Evolutionary conservation across 2,329 filamentous ascomycete genomes (phyloP).

Genomic region (Beauveria sp.): DNA sequence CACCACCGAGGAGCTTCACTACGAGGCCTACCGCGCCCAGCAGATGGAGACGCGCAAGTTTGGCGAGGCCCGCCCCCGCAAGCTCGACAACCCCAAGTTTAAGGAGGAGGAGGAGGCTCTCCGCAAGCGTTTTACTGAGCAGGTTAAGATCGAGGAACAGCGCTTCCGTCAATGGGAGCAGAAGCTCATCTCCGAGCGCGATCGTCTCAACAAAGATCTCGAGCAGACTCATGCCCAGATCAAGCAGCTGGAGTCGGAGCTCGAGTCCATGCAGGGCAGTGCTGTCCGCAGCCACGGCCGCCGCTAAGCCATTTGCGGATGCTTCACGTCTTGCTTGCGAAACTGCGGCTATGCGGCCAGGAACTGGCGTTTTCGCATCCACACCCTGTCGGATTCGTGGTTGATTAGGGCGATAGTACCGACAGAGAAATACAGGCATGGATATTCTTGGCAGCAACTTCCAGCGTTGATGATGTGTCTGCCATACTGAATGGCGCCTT

Average conservation of each 20-base stretch:
- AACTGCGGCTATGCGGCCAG: constrained; percentile 21
- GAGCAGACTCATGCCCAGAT: constrained; percentile 94
- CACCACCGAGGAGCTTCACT: constrained; percentile 98
- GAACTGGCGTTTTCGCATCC: constrained; percentile 18
- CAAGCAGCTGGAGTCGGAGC: constrained; percentile 84
- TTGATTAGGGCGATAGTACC: constrained; percentile 20
- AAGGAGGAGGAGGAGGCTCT: constrained; percentile 99
- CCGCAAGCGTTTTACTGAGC: constrained; percentile 98
- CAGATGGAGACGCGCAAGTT: constrained; percentile 99
- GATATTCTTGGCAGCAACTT: constrained; percentile 19
- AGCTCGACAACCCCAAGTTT: constrained; percentile 99
- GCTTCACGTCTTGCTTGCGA: constrained; percentile 13
- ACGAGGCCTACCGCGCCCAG: constrained; percentile 96
- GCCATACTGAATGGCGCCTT: background rate
- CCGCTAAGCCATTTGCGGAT: constrained; percentile 49
- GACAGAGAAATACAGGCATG: constrained; percentile 21
- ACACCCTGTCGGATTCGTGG: constrained; percentile 26
- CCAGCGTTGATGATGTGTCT: background rate
- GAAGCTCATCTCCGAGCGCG: constrained; percentile 97
- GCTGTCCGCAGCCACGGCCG: constrained; percentile 87
- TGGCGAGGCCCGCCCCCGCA: constrained; percentile 90
- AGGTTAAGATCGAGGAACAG: constrained; percentile 99
- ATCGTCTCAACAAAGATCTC: constrained; percentile 98
- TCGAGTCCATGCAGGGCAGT: constrained; percentile 87
- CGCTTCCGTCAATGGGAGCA: constrained; percentile 99